Evolutionary conservation across 2,329 filamentous ascomycete genomes (phyloP).

Genomic region (Diaporthe nobilis): DNA sequence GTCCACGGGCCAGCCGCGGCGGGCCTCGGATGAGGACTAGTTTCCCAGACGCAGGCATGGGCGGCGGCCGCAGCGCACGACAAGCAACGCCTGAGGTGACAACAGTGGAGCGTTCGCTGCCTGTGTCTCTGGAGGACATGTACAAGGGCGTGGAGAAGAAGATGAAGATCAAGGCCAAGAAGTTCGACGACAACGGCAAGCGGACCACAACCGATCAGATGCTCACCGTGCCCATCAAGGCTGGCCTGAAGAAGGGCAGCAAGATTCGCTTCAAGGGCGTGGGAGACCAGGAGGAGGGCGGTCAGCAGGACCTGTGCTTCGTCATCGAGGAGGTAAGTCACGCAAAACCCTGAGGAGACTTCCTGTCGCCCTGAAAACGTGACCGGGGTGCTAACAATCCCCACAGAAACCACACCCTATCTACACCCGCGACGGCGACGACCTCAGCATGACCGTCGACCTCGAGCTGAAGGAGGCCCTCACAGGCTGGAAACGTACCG

Average conservation of each 20-base stretch:
- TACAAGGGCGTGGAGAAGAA: constrained; percentile 93
- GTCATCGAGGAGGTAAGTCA: constrained; percentile 89
- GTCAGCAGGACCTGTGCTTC: constrained; percentile 95
- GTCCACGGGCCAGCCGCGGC: constrained; percentile 51
- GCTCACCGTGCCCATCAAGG: constrained; percentile 94
- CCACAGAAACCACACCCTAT: constrained; percentile 86
- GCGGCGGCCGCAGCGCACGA: constrained; percentile 53
- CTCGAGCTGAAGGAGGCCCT: constrained; percentile 93
- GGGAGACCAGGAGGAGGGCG: constrained; percentile 97
- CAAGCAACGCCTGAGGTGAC: constrained; percentile 86
- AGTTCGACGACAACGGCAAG: constrained; percentile 88
- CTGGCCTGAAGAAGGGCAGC: constrained; percentile 93
- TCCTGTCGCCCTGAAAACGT: neutral
- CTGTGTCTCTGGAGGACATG: constrained; percentile 88
- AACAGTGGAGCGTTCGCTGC: constrained; percentile 87
- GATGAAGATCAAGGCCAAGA: constrained; percentile 98
- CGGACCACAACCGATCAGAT: constrained; percentile 90
- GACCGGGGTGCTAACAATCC: constrained; percentile 55
- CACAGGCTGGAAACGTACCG: constrained; percentile 92
- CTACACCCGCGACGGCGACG: constrained; percentile 89
- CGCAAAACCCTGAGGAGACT: neutral
- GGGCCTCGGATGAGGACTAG: constrained; percentile 58
- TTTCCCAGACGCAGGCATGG: constrained; percentile 51
- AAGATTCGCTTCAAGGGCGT: constrained; percentile 99
- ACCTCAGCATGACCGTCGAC: constrained; percentile 83